Base-by-base conservation (phyloP, 2,329 filamentous ascomycete species). In the Fusarium sp. region DNA sequence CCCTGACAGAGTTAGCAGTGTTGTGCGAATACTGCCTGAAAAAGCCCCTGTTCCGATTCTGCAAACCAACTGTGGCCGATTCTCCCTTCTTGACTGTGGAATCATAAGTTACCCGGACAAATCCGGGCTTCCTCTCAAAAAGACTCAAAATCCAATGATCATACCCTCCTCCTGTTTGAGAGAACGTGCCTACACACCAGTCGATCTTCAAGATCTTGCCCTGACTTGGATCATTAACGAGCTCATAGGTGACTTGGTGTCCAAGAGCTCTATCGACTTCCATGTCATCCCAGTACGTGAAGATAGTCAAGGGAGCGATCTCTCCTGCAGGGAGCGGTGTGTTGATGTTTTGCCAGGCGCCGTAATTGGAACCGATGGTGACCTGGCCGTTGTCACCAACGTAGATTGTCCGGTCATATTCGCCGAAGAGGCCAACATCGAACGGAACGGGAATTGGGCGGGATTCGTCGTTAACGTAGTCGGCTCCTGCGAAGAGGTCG, bases 311-410 rank as follows among this genome's bases (percentile, higher is more conserved):
- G 11, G 40, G 40, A 16, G 40, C 40, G n/a, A 43, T 8, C 1
- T 22, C 2, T 5, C 0, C 1, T 14, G 14, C 40, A 1, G 40
- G 40, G 3, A 43, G 11, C 12, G 8, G n/a, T 12, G 10, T 14
- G 11, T 43, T 43, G n/a, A 12, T 5, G 40, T 15, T 9, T 10
- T 8, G 1, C 10, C n/a, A 8, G n/a, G 20, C 20, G 8, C 20
- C 12, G 7, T 3, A 5, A 14, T 6, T 5, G 42, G 5, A 5
- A 15, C 6, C 4, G 22, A 44, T 25, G 22, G 43, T 45, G 14
- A 45, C 43, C 5, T 10, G 43, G 12, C 22, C 43, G 10, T 25
- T 45, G 15, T 9, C 11, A 24, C 43, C 4, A 5, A 43, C 40
- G n/a, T 15, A 24, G 11, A 43, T 9, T 7, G 40, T 43, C 14